Conservation (phyloP, 164 flowering plant species). For the Euptelea pleiosperma region DNA sequence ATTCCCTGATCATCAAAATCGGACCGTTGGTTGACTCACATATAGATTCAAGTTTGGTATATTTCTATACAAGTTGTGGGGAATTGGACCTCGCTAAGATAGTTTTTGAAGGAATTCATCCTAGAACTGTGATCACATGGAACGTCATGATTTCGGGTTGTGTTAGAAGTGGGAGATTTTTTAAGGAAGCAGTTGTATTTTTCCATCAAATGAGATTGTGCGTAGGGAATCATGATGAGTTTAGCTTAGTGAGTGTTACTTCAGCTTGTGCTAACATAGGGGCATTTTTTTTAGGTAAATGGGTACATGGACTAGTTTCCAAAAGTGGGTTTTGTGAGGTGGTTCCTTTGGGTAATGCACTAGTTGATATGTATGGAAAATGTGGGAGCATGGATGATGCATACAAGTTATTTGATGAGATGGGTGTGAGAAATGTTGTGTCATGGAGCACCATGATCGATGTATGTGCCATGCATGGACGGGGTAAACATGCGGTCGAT, state of each 20-base stretch:
- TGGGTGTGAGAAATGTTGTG: constrained; percentile 16
- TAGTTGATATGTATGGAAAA: constrained; percentile 25
- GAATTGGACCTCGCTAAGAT: background rate
- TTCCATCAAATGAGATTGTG: constrained; percentile 13
- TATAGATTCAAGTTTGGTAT: constrained; percentile 13
- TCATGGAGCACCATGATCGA: constrained; percentile 27
- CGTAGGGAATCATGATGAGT: constrained; percentile 12
- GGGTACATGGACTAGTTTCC: constrained; percentile 18
- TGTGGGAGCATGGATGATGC: constrained; percentile 19
- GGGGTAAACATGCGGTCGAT: constrained; percentile 12
- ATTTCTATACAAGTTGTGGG: constrained; percentile 19
- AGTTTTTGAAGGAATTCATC: constrained; percentile 13
- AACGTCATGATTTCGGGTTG: constrained; percentile 24
- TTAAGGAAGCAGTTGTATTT: constrained; percentile 8
- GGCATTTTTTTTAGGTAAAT: constrained; percentile 17
- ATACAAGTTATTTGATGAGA: constrained; percentile 18
- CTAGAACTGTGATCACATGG: constrained; percentile 17
- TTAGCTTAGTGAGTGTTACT: constrained; percentile 16
- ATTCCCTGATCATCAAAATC: constrained; percentile 12
- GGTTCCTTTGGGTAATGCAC: constrained; percentile 19
- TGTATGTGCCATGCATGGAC: constrained; percentile 20
- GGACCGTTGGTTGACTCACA: constrained; percentile 2
- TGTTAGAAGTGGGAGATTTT: constrained; percentile 11
- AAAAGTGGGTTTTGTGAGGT: constrained; percentile 15
- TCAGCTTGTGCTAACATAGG: constrained; percentile 24